Evolutionary conservation across 495 filamentous ascomycete species (phyloP).

Genomic region (Aspergillus carlsbadensis): DNA sequence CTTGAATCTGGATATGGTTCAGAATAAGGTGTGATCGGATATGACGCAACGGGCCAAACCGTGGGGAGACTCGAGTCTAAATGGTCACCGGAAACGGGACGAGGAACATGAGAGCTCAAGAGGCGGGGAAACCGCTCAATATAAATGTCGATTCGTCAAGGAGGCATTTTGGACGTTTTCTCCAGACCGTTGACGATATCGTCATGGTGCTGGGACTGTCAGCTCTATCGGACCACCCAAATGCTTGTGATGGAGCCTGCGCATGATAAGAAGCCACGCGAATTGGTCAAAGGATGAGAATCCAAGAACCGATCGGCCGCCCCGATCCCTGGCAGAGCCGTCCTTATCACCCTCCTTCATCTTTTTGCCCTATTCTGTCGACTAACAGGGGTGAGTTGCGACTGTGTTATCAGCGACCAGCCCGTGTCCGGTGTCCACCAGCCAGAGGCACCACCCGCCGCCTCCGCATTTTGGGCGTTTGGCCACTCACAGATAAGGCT

Average conservation of each 20-base stretch:
- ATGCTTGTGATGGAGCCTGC: not conserved
- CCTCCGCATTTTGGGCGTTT: constrained; percentile 22
- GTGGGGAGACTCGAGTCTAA: not conserved
- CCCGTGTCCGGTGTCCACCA: not conserved
- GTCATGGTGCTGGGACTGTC: not conserved
- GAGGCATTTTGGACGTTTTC: not conserved
- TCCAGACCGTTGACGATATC: not conserved
- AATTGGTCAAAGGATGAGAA: constrained; percentile 11
- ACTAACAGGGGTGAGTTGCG: constrained; percentile 19
- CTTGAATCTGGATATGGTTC: not conserved
- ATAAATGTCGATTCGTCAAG: not conserved
- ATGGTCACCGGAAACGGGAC: not conserved
- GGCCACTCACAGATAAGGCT: constrained; percentile 3
- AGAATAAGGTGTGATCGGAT: constrained; percentile 1
- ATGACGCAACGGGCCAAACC: constrained; percentile 8
- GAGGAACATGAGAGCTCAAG: not conserved
- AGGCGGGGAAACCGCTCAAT: not conserved
- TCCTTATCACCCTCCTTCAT: constrained; percentile 23
- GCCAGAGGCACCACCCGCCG: not conserved
- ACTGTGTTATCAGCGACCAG: constrained; percentile 21
- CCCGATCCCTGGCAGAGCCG: not conserved
- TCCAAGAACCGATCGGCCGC: constrained; percentile 15
- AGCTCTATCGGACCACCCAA: not conserved
- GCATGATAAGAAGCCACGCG: constrained; percentile 12
- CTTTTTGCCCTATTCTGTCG: constrained; percentile 23